A percentile compares a stretch with the other conserved stretches of the same genome.
These are phyloP conservation scores for baker's yeast (Saccharomyces cerevisiae) DNA, from an alignment of 805 yeast species.

Conservation along the genomic window DNA sequence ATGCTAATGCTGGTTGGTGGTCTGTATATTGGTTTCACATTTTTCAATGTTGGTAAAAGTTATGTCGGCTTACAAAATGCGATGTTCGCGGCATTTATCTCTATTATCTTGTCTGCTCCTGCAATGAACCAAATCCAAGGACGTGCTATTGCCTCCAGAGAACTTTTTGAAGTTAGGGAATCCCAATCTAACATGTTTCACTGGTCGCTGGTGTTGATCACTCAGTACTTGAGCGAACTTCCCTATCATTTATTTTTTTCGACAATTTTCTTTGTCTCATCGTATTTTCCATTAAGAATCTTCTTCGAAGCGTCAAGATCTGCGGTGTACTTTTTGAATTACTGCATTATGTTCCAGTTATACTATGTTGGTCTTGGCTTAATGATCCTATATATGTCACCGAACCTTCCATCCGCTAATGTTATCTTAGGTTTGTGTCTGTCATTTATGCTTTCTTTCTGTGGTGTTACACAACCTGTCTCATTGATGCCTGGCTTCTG, in stretches of 20 bases:
- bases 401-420: conserved; percentile 60
- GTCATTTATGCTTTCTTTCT: conserved; percentile 52
- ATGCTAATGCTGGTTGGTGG: conserved; percentile 43
- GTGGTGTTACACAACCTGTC: conserved; percentile 60
- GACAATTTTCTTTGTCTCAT: conserved; percentile 46
- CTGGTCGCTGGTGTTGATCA: conserved; percentile 51
- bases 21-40: conserved; percentile 64
- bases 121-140: conserved; percentile 53
- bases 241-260: conserved; percentile 48
- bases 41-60: conserved; percentile 47
- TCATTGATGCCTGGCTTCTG: conserved; percentile 68
- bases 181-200: conserved; percentile 64
- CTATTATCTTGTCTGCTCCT: conserved; percentile 51
- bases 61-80: conserved; percentile 50
- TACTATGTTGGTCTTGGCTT: conserved; percentile 44
- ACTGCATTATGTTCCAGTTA: conserved; percentile 39
- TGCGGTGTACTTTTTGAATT: conserved; percentile 40
- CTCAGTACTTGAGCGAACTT: conserved; percentile 49
- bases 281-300: conserved; percentile 43
- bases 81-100: conserved; percentile 52
- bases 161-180: conserved; percentile 63
- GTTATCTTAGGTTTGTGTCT: conserved; percentile 49
- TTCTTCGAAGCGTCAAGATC: conserved; percentile 36
- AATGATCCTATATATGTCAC: conserved; percentile 47
- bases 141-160: conserved; percentile 49